Base-by-base conservation (phyloP, 768 basidiomycete genomes). In the Gloeophyllum trabeum region DNA sequence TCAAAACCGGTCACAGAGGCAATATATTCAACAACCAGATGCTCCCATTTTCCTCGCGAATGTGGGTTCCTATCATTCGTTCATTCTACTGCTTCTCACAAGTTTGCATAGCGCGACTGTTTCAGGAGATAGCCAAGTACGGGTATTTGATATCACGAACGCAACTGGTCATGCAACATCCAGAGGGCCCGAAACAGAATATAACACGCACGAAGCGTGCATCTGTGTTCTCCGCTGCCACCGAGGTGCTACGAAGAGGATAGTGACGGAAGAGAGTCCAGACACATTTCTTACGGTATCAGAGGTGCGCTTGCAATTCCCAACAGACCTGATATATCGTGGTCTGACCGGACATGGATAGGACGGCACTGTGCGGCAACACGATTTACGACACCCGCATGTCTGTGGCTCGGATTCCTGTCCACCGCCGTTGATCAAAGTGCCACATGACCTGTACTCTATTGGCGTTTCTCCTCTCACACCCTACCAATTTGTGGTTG, bases 281-380 rank as follows among this genome's bases (percentile, higher is more conserved):
- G 77, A 85, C 57, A 49, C 75, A 34, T 89, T 89, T 56, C 57
- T 89, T 20, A 79, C 86, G 0, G 79, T 85, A n/a, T 70, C 75
- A n/a, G 84, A 88, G 71, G 84, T 81, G 40, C 24, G 70, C 57
- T n/a, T n/a, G n/a, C n/a, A n/a, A n/a, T n/a, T n/a, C n/a, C n/a
- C n/a, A n/a, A n/a, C n/a, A n/a, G n/a, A n/a, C n/a, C n/a, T n/a
- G n/a, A n/a, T n/a, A n/a, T n/a, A n/a, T n/a, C n/a, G n/a, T n/a
- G n/a, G n/a, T n/a, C n/a, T n/a, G n/a, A n/a, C n/a, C n/a, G n/a
- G n/a, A n/a, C 53, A 43, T 46, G 58, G 32, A 46, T 53, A 90
- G 81, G 90, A 94, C 60, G 89, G 87, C 3, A 72, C 80, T 22
- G 88, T 92, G 6, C 73, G 90, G 20, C 89, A 92, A 54, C 90